These are phyloP conservation scores for Ganoderma boninense DNA, from an alignment of 1,284 basidiomycete genomes.

Conservation along the genomic window DNA sequence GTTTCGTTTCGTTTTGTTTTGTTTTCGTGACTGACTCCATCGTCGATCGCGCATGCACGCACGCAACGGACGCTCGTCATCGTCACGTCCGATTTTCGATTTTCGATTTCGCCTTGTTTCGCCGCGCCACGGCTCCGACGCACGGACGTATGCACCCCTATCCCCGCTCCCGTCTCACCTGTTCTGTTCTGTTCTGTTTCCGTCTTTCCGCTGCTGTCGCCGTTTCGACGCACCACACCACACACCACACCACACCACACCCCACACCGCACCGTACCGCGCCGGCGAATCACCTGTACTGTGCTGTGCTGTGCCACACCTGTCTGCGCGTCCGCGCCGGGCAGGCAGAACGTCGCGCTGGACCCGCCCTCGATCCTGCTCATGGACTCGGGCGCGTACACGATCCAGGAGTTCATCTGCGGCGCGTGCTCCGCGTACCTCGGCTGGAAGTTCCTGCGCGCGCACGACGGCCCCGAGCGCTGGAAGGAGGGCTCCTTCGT, in stretches of 20 bases:
- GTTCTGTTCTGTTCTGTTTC: no score
- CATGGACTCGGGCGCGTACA: constrained; percentile 71
- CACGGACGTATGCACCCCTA: not conserved
- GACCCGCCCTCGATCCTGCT: constrained; percentile 51
- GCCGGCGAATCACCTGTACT: no score
- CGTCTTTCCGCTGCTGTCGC: not conserved
- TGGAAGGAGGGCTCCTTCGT: constrained; percentile 70
- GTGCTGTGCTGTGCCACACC: no score
- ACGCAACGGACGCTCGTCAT: not conserved
- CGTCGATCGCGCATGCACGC: not conserved
- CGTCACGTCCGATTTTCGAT: not conserved
- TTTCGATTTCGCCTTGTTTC: not conserved
- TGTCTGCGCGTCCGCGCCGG: no score
- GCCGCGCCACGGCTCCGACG: not conserved
- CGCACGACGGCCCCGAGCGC: constrained; percentile 61
- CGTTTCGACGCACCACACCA: not conserved
- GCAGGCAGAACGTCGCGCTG: constrained; percentile 36
- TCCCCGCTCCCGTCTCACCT: not conserved
- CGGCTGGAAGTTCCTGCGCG: constrained; percentile 70
- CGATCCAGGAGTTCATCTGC: constrained; percentile 64
- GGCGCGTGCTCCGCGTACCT: constrained; percentile 57
- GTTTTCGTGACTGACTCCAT: not conserved
- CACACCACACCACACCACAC: no score
- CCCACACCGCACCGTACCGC: no score
- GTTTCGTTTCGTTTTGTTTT: no score